Conservation (phyloP, 495 filamentous ascomycete species). For the Amniculicola lignicola region DNA sequence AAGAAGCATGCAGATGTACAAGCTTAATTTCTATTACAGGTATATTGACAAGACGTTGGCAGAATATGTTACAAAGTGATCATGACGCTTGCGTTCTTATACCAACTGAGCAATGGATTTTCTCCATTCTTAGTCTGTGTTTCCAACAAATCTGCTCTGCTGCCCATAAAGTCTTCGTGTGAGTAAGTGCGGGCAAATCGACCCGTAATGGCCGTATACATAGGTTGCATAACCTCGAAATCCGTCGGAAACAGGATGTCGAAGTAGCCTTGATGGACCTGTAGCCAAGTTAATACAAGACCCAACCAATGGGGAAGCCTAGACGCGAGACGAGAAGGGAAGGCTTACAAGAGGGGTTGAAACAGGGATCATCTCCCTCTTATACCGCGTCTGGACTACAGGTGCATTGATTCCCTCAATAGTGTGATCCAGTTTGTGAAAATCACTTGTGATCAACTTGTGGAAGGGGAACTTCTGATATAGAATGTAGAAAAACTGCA, state of each 20-base stretch:
- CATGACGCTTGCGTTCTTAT: conserved; percentile 88
- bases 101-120: conserved; percentile 90
- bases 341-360: conserved; percentile 78
- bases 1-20: no score
- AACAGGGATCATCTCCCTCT: conserved; percentile 81
- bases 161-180: conserved; percentile 84
- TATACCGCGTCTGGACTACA: conserved; percentile 91
- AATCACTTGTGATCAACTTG: conserved; percentile 85
- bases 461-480: conserved; percentile 83
- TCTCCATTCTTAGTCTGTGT: conserved; percentile 86
- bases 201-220: conserved; percentile 88
- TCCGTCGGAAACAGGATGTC: conserved; percentile 98
- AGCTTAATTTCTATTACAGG: no score
- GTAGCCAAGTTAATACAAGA: no score
- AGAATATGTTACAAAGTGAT: conserved; percentile 79
- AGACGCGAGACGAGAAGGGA: background rate
- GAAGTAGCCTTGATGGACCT: conserved; percentile 98
- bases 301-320: conserved; percentile 3
- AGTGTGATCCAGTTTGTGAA: conserved; percentile 77
- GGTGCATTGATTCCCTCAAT: conserved; percentile 82
- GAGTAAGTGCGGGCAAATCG: conserved; percentile 78
- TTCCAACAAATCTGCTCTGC: conserved; percentile 87
- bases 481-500: conserved; percentile 94
- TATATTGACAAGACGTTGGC: no score
- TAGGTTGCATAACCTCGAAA: conserved; percentile 79